These are phyloP conservation scores for Yamadazyma diddensiae DNA, from an alignment of 1,139 yeast genomes.

Conservation along the genomic window DNA sequence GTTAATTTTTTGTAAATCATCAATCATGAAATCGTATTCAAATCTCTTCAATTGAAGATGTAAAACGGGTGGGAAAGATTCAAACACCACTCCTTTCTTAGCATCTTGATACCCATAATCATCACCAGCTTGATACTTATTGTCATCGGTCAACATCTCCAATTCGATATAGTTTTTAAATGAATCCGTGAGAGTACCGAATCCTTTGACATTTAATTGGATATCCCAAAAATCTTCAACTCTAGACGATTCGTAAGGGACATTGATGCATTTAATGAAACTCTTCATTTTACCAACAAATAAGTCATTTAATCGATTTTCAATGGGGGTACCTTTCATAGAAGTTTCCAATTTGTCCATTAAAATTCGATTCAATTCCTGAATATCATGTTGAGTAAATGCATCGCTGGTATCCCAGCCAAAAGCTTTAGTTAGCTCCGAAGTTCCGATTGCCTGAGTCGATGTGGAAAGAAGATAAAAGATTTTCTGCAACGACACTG, in stretches of 20 bases:
- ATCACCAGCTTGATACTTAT: slow-evolving; percentile 91
- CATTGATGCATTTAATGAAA: slow-evolving; percentile 87
- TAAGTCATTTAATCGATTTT: slow-evolving; percentile 71
- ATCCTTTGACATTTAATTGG: slow-evolving; percentile 87
- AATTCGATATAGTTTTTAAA: slow-evolving; percentile 85
- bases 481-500: slow-evolving; percentile 82
- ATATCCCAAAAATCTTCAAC: slow-evolving; percentile 98
- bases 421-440: slow-evolving; percentile 84
- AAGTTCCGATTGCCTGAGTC: slow-evolving; percentile 73
- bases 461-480: slow-evolving; percentile 79
- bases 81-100: slow-evolving; percentile 91
- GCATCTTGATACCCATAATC: slow-evolving; percentile 89
- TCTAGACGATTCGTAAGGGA: slow-evolving; percentile 91
- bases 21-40: slow-evolving; percentile 90
- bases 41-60: slow-evolving; percentile 92
- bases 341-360: slow-evolving; percentile 92
- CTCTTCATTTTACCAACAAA: slow-evolving; percentile 98
- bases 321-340: slow-evolving; percentile 88
- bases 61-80: slow-evolving; percentile 85
- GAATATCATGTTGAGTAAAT: slow-evolving; percentile 97
- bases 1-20: slow-evolving; percentile 85
- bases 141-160: slow-evolving; percentile 90
- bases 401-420: slow-evolving; percentile 98
- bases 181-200: slow-evolving; percentile 67
- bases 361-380: slow-evolving; percentile 88